Evolutionary conservation across 441 rosid species (phyloP), one percentile per base, ranked within the genome.

Genomic region (Breynia disticha): DNA sequence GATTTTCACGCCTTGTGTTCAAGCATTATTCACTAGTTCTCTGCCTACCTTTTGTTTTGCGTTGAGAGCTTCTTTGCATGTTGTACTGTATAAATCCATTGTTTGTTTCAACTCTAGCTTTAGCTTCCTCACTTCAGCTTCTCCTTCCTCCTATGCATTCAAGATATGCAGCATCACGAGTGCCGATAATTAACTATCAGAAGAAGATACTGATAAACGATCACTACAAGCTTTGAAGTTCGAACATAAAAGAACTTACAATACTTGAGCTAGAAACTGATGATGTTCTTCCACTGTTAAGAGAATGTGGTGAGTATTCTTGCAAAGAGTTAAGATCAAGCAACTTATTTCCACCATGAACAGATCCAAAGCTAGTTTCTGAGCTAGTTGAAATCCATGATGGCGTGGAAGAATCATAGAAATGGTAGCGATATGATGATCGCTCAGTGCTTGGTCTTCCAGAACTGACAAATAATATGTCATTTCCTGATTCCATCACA

Each of bases 61-160:
- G n/a, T n/a, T n/a, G n/a, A n/a, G n/a, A 24, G 32, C 32, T 24
- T 24, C 32, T 24, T 24, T 24, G 32, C 99, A 93, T 32, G 97
- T 97, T 39, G 76, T 72, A 53, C 81, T 77, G 66, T 93, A 93
- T 81, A 89, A 64, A 37, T 83, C 90, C 79, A 86, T 83, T 37
- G 99, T 89, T 74, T 89, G 93, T 73, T 86, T 89, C 68, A 93
- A 70, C 79, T 93, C 99, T 52, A 67, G 68, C 76, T 71, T 88
- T 61, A 93, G 60, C 72, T 87, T 81, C 71, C 81, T 74, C 97
- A 93, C 86, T 70, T 93, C 98, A 42, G 77, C 62, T 76, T 86
- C 97, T 63, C 80, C 80, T 14, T 86, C 95, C 44, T 83, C 97
- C 95, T 93, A 64, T 19, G 18, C 17, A 17, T 64, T 65, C 22